phyloP scores from a whole-genome alignment of 1,139 yeast genomes.

The Saccharomyces hybrid region DNA sequence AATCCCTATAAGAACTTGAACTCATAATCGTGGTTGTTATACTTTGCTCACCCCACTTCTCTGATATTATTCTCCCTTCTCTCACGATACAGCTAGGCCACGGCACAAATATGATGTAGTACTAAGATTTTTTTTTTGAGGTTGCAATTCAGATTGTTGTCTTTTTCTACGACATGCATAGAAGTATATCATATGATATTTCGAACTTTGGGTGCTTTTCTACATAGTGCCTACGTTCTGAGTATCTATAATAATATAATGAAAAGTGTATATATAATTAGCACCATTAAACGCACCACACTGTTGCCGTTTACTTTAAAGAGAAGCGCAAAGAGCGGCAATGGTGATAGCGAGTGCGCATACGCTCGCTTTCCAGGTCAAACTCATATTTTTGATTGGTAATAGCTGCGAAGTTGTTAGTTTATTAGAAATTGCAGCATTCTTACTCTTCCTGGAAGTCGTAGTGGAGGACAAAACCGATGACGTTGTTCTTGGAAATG shows the following conservation, averaged over 20 bases:
- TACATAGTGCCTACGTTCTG: not conserved
- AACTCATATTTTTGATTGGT: not conserved
- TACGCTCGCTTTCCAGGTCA: not conserved
- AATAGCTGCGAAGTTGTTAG: not conserved
- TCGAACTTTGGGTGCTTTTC: too few species aligned
- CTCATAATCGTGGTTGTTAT: not conserved
- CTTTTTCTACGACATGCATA: not conserved
- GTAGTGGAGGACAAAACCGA: slow-evolving; percentile 1
- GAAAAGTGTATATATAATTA: not conserved
- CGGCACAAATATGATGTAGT: not conserved
- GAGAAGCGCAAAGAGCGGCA: not conserved
- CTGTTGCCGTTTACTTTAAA: not conserved
- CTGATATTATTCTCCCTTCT: not conserved
- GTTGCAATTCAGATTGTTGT: not conserved
- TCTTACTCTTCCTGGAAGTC: slow-evolving; percentile 2
- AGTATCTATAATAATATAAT: not conserved
- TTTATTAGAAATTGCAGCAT: not conserved
- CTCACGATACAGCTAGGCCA: not conserved
- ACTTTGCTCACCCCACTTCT: not conserved
- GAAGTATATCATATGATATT: not conserved
- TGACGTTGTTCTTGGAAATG: slow-evolving; percentile 9
- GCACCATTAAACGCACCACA: not conserved
- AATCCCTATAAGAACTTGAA: slow-evolving; percentile 16
- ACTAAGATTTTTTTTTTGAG: not conserved
- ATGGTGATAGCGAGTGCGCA: not conserved